A percentile compares a stretch with the other conserved stretches of the same genome.
These are phyloP conservation scores for Bassia scoparia DNA, from an alignment of 148 eudicot species.

Conservation along the genomic window DNA sequence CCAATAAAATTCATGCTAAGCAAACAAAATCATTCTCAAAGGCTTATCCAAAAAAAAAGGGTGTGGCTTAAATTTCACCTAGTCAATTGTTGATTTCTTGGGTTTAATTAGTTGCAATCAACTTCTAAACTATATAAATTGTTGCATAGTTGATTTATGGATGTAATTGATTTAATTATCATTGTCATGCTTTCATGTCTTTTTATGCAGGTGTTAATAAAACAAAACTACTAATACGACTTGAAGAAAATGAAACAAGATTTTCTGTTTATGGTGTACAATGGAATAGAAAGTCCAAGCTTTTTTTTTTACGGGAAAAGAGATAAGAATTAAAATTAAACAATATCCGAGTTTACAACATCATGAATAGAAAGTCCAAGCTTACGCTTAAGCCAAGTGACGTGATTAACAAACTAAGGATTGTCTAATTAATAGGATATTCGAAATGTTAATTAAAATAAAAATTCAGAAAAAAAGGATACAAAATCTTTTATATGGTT, in stretches of 20 bases:
- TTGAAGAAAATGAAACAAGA: neutral
- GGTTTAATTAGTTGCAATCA: slow-evolving; percentile 6
- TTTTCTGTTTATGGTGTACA: neutral
- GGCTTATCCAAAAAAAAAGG: slow-evolving; percentile 21
- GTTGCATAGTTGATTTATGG: slow-evolving; percentile 7
- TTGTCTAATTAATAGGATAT: no score
- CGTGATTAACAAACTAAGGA: no score
- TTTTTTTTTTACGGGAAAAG: no score
- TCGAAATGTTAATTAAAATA: no score
- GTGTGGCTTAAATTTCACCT: slow-evolving; percentile 23
- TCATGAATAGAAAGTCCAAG: no score
- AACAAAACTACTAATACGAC: slow-evolving; percentile 3
- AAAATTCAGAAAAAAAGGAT: no score
- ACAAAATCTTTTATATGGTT: no score
- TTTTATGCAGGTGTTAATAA: slow-evolving; percentile 6
- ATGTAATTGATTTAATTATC: slow-evolving; percentile 12
- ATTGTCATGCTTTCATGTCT: slow-evolving; percentile 2
- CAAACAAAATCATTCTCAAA: neutral
- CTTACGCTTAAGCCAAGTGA: no score
- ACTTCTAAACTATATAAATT: neutral
- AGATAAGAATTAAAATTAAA: neutral
- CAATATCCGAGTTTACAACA: no score
- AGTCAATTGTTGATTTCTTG: neutral
- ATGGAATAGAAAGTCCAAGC: no score
- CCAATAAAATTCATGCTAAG: slow-evolving; percentile 13